Evolutionary conservation across 306 rosid genomes (phyloP), one percentile per base, ranked within the genome.

Genomic region (Sechiopsis laciniata): DNA sequence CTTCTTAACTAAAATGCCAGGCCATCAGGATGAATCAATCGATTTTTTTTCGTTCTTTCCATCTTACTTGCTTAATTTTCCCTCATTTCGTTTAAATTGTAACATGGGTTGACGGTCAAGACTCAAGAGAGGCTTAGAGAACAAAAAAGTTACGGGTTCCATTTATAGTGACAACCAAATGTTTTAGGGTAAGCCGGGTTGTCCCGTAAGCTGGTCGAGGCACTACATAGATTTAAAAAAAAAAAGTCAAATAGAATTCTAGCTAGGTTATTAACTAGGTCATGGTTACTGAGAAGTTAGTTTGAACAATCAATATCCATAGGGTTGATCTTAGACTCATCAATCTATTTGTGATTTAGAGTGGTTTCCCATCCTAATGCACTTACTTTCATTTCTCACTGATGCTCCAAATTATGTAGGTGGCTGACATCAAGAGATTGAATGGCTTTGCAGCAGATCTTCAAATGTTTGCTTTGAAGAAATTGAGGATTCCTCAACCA

Each of bases 391-490:
- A 8, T 65, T 2, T 1, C 65, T 65, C 42, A 53, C 71, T 70
- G 54, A 71, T 77, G 71, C 50, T 64, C 35, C 71, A 64, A 53
- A 48, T 79, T 76, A 24, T 66, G 77, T 78, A 91, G 97, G 97
- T 91, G 76, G 86, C 89, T 56, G 97, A 91, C 81, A 76, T 91
- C 75, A 91, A 83, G 81, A 87, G 91, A 86, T 84, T 91, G 87
- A 91, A 91, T 73, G 89, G 95, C 29, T 78, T 91, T 75, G 90
- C 90, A 24, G 74, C 97, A 26, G 97, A 91, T 84, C 89, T 88
- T 79, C 97, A 91, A 83, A 88, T 91, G 97, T 91, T 88, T 78
- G 95, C 97, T 32, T 78, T 87, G 84, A 83, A 87, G 83, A 83
- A 83, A 54, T 75, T 91, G 84, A 85, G 80, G 76, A 91, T 91